Evolutionary conservation across 371 early-diverging fungal genomes (phyloP).

Genomic region (Actinomucor elegans): DNA sequence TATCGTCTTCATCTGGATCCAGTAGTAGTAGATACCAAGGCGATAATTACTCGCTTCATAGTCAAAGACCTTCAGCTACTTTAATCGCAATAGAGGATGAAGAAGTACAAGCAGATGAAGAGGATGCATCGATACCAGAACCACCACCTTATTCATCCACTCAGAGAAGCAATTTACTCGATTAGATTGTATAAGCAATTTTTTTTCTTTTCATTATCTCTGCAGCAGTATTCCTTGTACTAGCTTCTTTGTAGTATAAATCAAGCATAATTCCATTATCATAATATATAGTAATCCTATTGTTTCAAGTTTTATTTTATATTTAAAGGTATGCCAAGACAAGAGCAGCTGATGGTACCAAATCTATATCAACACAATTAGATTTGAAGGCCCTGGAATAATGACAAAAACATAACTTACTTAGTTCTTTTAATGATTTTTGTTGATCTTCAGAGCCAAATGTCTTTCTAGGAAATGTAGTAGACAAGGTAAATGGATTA

Average conservation of each 20-base stretch:
- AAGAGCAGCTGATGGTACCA: slow-evolving; percentile 46
- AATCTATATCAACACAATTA: slow-evolving; percentile 14
- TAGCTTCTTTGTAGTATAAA: too few species aligned
- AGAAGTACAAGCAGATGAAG: not conserved
- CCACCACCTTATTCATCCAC: slow-evolving; percentile 7
- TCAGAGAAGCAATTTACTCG: not conserved
- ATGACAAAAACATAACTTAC: slow-evolving; percentile 26
- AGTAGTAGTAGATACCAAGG: not conserved
- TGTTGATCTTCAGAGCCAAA: slow-evolving; percentile 32
- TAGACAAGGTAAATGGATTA: slow-evolving; percentile 63
- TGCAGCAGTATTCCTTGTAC: too few species aligned
- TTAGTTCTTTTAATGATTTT: slow-evolving; percentile 52
- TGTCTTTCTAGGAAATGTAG: slow-evolving; percentile 73
- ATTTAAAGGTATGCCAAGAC: slow-evolving; percentile 17
- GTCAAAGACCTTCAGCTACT: not conserved
- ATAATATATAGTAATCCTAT: too few species aligned
- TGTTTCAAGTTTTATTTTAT: too few species aligned
- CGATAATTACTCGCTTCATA: slow-evolving; percentile 9
- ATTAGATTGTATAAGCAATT: not conserved
- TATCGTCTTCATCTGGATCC: slow-evolving; percentile 10
- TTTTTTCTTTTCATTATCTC: too few species aligned
- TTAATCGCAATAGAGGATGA: not conserved
- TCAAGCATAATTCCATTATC: not conserved
- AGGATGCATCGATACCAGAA: not conserved
- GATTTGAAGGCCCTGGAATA: not conserved